Evolutionary conservation across 2,329 filamentous ascomycete genomes (phyloP), one percentile per base, ranked within the genome.

Genomic region (Botryotinia narcissicola): DNA sequence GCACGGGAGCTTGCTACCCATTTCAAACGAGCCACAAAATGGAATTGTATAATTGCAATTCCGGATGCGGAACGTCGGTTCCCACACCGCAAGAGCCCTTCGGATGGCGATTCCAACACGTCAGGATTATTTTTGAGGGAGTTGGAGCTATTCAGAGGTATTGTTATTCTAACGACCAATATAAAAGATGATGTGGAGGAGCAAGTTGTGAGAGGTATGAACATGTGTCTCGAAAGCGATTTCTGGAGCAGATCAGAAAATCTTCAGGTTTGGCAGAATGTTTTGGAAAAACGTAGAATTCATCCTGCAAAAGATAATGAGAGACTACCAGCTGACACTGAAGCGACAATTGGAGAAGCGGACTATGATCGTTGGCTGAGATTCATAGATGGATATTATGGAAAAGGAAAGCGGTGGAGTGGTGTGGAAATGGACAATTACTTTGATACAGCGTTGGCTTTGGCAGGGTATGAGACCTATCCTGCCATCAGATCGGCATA

Each of bases 1-100:
- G 10, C 7, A 12, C 35, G 42, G 1, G 59, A 54, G 6, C n/a
- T 72, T 25, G 20, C 48, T 44, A n/a, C n/a, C 22, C 70, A 72
- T 44, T 67, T 72, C 9, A 9, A 44, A 18, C 29, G 37, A 22
- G 70, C 70, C 37, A 37, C 48, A 29, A 67, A 67, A 29, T 72
- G 61, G 48, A 72, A 67, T 16, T 64, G 46, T 18, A 72, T 72
- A 18, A 29, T 72, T n/a, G 44, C 51, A 4, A 54, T 72, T n/a
- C 44, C 60, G 1, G 60, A 66, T 8, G 70, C 70, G 20, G 29
- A 51, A 40, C 10, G 20, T 35, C 40, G 20, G 14, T 54, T 72
- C 37, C 46, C 60, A 2, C 35, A 12, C 3, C 63, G 25, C 18
- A 64, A 40, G 35, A 25, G 18, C 10, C 29, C 18, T 8, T 9